These are phyloP conservation scores for Schwanniomyces sp. DNA, from an alignment of 805 yeast genomes.

Conservation along the genomic window DNA sequence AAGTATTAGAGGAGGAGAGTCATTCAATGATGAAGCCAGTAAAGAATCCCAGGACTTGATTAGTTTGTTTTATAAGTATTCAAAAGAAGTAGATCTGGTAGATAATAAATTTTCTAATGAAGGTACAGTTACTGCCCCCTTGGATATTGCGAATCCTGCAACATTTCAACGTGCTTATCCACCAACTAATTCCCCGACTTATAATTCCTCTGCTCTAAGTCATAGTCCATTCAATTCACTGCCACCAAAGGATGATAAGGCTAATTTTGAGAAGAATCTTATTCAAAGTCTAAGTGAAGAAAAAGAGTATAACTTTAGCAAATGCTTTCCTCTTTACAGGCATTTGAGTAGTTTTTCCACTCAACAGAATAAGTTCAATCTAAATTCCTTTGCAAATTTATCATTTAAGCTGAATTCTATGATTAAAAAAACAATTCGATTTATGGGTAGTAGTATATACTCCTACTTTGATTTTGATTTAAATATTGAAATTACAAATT, in stretches of 20 bases:
- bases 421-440: slow-evolving; percentile 25
- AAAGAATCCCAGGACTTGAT: slow-evolving; percentile 30
- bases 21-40: slow-evolving; percentile 3
- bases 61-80: slow-evolving; percentile 38
- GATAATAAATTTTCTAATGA: slow-evolving; percentile 1
- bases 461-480: slow-evolving; percentile 26
- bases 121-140: slow-evolving; percentile 9
- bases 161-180: neutral
- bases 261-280: slow-evolving; percentile 15
- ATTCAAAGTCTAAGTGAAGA: slow-evolving; percentile 26
- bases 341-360: slow-evolving; percentile 52
- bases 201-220: neutral
- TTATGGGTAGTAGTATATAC: slow-evolving; percentile 29
- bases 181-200: neutral
- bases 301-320: slow-evolving; percentile 68
- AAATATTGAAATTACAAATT: slow-evolving; percentile 61
- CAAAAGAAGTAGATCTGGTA: slow-evolving; percentile 31
- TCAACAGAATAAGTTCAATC: slow-evolving; percentile 47
- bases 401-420: slow-evolving; percentile 21
- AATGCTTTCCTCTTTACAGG: slow-evolving; percentile 82
- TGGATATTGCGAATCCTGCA: slow-evolving; percentile 3
- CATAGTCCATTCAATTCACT: neutral
- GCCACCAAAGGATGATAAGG: neutral
- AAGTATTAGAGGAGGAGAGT: slow-evolving; percentile 10
- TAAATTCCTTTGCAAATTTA: slow-evolving; percentile 17